Percentiles rank a stretch among this genome's conserved stretches.
Conservation (phyloP, 208 protist species). For the Trypanosoma melophagium region DNA sequence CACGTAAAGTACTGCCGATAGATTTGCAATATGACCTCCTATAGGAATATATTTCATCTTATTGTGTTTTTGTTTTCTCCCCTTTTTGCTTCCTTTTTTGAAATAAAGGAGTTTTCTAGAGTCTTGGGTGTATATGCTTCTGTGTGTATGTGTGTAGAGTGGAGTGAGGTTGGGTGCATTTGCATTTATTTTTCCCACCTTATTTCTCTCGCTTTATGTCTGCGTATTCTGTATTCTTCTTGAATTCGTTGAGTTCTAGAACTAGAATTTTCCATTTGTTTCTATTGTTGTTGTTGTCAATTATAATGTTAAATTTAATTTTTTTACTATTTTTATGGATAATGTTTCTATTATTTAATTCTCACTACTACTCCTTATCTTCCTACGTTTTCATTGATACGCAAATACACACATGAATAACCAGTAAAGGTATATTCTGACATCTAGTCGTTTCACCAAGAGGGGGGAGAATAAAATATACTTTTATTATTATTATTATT, state of each 20-base stretch:
- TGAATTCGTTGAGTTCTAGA: slow-evolving; percentile 2
- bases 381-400: neutral
- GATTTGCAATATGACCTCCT: slow-evolving; percentile 53
- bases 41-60: slow-evolving; percentile 20
- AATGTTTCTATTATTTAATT: no score
- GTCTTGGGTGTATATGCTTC: no score
- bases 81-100: neutral
- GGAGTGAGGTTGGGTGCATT: no score
- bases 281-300: no score
- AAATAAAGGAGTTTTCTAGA: neutral
- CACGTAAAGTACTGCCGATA: slow-evolving; percentile 21
- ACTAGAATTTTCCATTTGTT: neutral
- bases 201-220: slow-evolving; percentile 2
- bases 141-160: no score
- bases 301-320: no score
- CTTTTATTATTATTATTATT: neutral
- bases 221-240: neutral
- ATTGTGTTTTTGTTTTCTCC: slow-evolving; percentile 11
- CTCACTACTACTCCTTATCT: neutral
- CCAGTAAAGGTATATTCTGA: no score
- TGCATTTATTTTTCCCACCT: neutral
- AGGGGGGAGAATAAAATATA: no score
- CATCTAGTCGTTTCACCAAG: no score
- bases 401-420: neutral
- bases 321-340: no score